phyloP scores from a whole-genome alignment of 1,139 yeast genomes.

The Lodderomyces theae region DNA sequence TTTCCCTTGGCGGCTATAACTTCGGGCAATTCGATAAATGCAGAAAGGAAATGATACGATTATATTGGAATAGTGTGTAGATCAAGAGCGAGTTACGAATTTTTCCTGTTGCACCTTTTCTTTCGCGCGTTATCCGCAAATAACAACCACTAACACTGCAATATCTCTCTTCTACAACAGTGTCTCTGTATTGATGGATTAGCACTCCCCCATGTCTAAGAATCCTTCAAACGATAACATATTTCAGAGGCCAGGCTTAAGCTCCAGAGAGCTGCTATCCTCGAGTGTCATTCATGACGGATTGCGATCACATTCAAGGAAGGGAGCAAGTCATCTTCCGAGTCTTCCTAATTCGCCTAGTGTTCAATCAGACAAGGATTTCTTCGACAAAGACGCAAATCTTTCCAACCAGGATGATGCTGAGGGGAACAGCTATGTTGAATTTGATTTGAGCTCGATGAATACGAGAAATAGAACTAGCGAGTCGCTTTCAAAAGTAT shows the following conservation, averaged over 20 bases:
- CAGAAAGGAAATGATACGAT: too few relatives aligned
- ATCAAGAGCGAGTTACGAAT: too few relatives aligned
- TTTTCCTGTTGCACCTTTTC: slow-evolving; percentile 13
- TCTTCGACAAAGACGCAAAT: background rate
- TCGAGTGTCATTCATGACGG: slow-evolving; percentile 3
- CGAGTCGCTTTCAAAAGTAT: background rate
- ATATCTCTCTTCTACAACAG: too few relatives aligned
- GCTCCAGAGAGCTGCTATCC: slow-evolving; percentile 1
- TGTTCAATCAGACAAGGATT: background rate
- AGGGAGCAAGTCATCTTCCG: slow-evolving; percentile 14
- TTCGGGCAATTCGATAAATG: background rate
- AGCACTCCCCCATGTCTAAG: slow-evolving; percentile 1
- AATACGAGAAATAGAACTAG: background rate
- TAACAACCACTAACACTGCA: too few relatives aligned
- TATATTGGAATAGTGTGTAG: too few relatives aligned
- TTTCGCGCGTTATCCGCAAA: slow-evolving; percentile 9
- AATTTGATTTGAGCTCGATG: slow-evolving; percentile 9
- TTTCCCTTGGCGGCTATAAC: slow-evolving; percentile 2
- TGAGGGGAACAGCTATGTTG: slow-evolving; percentile 8
- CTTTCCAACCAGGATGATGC: background rate
- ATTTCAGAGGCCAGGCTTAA: background rate
- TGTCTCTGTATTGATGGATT: background rate
- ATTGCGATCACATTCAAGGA: slow-evolving; percentile 11
- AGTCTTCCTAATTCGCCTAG: slow-evolving; percentile 1
- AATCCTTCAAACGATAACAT: background rate